These are phyloP conservation scores for Takashimella tepidaria DNA, from an alignment of 1,284 basidiomycete species.

Conservation along the genomic window DNA sequence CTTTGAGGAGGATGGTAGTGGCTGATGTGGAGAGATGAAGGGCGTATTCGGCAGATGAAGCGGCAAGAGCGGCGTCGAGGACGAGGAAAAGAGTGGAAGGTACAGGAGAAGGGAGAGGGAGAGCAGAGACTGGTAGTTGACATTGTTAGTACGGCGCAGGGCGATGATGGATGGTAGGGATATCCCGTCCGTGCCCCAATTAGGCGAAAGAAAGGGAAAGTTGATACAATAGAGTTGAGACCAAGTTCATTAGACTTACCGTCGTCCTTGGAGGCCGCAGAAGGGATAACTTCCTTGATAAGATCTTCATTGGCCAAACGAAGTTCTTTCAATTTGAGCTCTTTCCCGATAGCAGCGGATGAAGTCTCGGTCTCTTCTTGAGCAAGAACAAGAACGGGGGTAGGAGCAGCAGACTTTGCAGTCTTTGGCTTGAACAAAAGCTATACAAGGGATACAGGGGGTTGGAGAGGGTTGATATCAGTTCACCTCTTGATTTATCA, in stretches of 20 bases:
- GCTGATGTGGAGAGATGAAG: slow-evolving; percentile 68
- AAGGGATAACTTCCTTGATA: slow-evolving; percentile 71
- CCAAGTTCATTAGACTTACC: slow-evolving; percentile 52
- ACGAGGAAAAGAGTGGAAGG: slow-evolving; percentile 73
- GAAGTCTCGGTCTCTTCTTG: slow-evolving; percentile 73
- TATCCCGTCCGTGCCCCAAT: too few relatives aligned
- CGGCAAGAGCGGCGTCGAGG: slow-evolving; percentile 69
- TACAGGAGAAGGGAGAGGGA: slow-evolving; percentile 63
- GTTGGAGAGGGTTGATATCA: neutral
- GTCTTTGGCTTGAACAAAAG: slow-evolving; percentile 55
- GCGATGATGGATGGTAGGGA: too few relatives aligned
- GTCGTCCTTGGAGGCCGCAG: slow-evolving; percentile 69
- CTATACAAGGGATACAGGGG: too few relatives aligned
- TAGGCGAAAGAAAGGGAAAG: too few relatives aligned
- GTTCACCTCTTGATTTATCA: neutral
- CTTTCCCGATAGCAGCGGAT: slow-evolving; percentile 69
- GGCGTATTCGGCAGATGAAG: slow-evolving; percentile 57
- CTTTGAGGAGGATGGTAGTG: slow-evolving; percentile 68
- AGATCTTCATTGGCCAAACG: slow-evolving; percentile 83
- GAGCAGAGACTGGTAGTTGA: slow-evolving; percentile 61
- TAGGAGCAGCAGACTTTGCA: slow-evolving; percentile 74
- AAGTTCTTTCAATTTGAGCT: slow-evolving; percentile 82
- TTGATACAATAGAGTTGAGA: too few relatives aligned
- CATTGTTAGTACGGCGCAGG: neutral
- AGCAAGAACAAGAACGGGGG: slow-evolving; percentile 82